Conservation (phyloP, 352 stramenopile genomes). For the Globisporangium iwayamae region DNA sequence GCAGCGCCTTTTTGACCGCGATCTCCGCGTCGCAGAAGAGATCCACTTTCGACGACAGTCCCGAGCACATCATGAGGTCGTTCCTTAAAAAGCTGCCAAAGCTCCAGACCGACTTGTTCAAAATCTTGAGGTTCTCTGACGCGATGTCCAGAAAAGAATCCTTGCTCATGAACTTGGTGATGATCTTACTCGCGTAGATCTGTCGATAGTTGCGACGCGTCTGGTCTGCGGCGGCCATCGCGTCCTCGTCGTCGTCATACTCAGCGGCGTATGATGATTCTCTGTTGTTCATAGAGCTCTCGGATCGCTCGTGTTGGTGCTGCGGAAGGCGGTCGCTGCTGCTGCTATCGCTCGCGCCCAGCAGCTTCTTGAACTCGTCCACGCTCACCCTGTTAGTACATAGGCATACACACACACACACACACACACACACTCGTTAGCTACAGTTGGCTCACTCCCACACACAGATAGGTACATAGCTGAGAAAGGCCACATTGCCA, state of each 20-base stretch:
- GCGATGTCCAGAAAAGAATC: constrained; percentile 82
- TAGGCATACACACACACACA: not conserved
- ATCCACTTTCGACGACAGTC: constrained; percentile 67
- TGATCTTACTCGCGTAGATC: constrained; percentile 84
- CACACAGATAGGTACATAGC: not conserved
- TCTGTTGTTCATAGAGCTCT: constrained; percentile 10
- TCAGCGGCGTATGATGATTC: constrained; percentile 8
- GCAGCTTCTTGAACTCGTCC: constrained; percentile 85
- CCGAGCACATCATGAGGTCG: constrained; percentile 74
- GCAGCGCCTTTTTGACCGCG: constrained; percentile 63
- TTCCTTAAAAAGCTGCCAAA: constrained; percentile 73
- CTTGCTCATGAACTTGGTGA: constrained; percentile 82
- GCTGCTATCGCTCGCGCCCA: constrained; percentile 17
- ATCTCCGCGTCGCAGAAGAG: constrained; percentile 75
- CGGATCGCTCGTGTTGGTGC: not conserved
- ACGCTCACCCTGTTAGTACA: constrained; percentile 55
- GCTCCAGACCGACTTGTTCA: constrained; percentile 79
- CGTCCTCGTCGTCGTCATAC: constrained; percentile 15
- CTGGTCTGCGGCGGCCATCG: constrained; percentile 19
- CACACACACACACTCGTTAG: not conserved
- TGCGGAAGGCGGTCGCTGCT: constrained; percentile 5
- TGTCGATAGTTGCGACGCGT: constrained; percentile 33
- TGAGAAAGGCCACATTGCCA: not conserved
- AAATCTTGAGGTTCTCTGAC: constrained; percentile 65
- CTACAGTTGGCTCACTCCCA: not conserved